Percentiles rank a stretch among this genome's conserved stretches.
Evolutionary conservation across 768 basidiomycete genomes (phyloP).

Genomic region (Serendipita vermifera): DNA sequence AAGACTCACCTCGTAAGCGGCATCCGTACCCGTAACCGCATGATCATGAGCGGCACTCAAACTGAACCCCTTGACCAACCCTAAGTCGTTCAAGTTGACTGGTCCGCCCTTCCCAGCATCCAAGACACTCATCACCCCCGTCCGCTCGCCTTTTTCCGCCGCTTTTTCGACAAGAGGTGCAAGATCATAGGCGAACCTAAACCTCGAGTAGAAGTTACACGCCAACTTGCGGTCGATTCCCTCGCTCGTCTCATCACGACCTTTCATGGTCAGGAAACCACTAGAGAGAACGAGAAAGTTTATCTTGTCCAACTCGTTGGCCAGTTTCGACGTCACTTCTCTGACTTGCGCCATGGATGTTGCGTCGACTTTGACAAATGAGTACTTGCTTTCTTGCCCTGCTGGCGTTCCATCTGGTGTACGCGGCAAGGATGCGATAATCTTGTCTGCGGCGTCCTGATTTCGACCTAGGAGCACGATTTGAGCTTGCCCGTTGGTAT

Average conservation of each 20-base stretch:
- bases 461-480: slow-evolving; percentile 17
- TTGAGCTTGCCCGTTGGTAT: slow-evolving; percentile 15
- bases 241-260: slow-evolving; percentile 33
- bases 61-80: slow-evolving; percentile 36
- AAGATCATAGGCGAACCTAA: slow-evolving; percentile 37
- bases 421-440: slow-evolving; percentile 15
- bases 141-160: slow-evolving; percentile 34
- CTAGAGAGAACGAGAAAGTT: slow-evolving; percentile 41
- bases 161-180: slow-evolving; percentile 33
- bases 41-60: slow-evolving; percentile 24
- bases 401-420: slow-evolving; percentile 13
- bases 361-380: slow-evolving; percentile 43
- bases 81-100: slow-evolving; percentile 37
- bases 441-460: slow-evolving; percentile 12
- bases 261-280: slow-evolving; percentile 30
- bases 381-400: slow-evolving; percentile 20
- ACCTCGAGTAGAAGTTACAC: slow-evolving; percentile 40
- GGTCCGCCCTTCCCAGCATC: slow-evolving; percentile 25
- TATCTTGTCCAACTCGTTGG: slow-evolving; percentile 29
- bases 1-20: slow-evolving; percentile 36
- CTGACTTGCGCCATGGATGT: slow-evolving; percentile 39
- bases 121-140: slow-evolving; percentile 37
- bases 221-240: slow-evolving; percentile 33
- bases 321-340: slow-evolving; percentile 22
- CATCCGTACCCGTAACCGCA: slow-evolving; percentile 37